Percentiles rank a stretch among this genome's conserved stretches.
These are phyloP conservation scores for Ochromonas danica DNA, from an alignment of 108 stramenopile genomes.

Conservation along the genomic window DNA sequence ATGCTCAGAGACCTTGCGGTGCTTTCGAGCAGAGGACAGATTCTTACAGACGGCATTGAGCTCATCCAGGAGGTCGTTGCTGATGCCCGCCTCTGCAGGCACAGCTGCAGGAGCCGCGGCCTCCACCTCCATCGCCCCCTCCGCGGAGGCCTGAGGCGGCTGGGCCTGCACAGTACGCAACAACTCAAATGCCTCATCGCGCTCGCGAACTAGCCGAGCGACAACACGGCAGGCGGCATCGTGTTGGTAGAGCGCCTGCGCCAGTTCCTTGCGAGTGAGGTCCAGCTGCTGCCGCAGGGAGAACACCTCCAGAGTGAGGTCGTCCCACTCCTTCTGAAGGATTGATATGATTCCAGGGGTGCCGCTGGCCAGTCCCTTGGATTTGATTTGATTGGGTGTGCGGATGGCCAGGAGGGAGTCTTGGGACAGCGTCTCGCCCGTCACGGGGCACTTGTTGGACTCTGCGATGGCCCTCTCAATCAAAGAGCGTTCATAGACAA, in stretches of 20 bases:
- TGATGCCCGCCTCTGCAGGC: conserved; percentile 25
- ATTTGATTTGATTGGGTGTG: not conserved
- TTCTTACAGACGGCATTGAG: conserved; percentile 58
- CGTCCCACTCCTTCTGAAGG: conserved; percentile 74
- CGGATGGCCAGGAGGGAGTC: not conserved
- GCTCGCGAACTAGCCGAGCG: conserved; percentile 76
- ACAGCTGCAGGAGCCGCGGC: not conserved
- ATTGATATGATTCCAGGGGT: not conserved
- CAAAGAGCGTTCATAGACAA: conserved; percentile 40
- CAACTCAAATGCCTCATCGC: conserved; percentile 71
- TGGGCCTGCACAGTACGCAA: conserved; percentile 46
- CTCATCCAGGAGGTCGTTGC: conserved; percentile 1
- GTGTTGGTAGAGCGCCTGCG: conserved; percentile 87
- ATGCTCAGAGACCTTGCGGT: conserved; percentile 39
- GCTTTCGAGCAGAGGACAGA: conserved; percentile 46
- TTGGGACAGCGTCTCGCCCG: not conserved
- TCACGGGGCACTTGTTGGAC: conserved; percentile 22
- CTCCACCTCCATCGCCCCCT: not conserved
- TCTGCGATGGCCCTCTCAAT: conserved; percentile 36
- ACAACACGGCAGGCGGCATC: conserved; percentile 91
- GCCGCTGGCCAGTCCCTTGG: not conserved
- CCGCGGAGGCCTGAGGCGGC: not conserved
- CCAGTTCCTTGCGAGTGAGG: conserved; percentile 76
- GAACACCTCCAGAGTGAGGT: conserved; percentile 76
- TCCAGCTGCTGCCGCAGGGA: conserved; percentile 75